Conservation (phyloP, 345 rosid species). For the Sisymbrium irio region DNA sequence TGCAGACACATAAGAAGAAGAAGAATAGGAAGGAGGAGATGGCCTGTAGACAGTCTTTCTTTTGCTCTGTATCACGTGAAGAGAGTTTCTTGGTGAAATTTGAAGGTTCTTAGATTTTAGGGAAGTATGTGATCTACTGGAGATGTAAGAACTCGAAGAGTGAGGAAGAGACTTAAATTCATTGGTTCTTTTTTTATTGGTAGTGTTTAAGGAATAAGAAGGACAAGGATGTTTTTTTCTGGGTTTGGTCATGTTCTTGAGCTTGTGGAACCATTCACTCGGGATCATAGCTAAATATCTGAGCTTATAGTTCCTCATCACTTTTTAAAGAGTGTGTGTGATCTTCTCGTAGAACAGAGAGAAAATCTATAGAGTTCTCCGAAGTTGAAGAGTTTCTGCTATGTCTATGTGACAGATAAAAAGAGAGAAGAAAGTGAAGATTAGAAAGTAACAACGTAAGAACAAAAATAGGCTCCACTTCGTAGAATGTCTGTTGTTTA, state of each 20-base stretch:
- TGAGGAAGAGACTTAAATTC: constrained; percentile 20
- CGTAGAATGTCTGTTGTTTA: constrained; percentile 15
- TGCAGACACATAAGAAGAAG: not conserved
- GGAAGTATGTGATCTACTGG: constrained; percentile 26
- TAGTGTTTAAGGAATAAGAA: constrained; percentile 6
- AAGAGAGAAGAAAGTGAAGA: constrained; percentile 17
- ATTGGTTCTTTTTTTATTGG: constrained; percentile 16
- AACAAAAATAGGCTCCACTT: constrained; percentile 18
- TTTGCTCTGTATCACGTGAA: constrained; percentile 32
- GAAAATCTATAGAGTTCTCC: not conserved
- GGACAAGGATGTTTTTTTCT: constrained; percentile 13
- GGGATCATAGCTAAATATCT: constrained; percentile 57
- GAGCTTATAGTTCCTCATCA: constrained; percentile 57
- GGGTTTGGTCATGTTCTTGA: constrained; percentile 49
- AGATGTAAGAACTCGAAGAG: constrained; percentile 27
- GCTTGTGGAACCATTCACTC: constrained; percentile 75
- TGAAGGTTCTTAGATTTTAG: constrained; percentile 17
- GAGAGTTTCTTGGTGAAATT: constrained; percentile 39
- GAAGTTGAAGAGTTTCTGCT: not conserved
- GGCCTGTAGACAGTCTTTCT: constrained; percentile 54
- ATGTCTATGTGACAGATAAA: constrained; percentile 2
- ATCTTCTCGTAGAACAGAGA: not conserved
- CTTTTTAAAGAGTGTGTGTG: not conserved
- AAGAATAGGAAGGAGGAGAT: constrained; percentile 29
- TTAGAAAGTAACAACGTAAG: not conserved